Evolutionary conservation across 176 grass and related monocot species (phyloP).

Genomic region (Hsuehochloa calcarea): DNA sequence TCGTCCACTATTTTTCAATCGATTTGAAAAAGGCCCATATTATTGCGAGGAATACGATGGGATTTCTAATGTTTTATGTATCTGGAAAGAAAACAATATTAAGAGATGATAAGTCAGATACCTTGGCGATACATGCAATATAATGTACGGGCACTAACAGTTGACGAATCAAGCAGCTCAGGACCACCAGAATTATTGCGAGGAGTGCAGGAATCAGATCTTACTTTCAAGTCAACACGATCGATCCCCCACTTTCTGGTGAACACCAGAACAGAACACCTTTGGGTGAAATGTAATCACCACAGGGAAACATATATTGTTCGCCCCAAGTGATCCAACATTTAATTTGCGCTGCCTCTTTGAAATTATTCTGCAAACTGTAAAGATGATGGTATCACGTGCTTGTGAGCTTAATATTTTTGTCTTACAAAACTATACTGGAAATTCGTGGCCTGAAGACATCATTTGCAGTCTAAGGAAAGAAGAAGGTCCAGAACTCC

Average conservation of each 20-base stretch:
- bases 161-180: constrained; percentile 15
- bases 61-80: neutral
- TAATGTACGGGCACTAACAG: neutral
- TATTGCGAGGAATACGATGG: neutral
- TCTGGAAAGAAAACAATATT: neutral
- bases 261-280: neutral
- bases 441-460: neutral
- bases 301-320: neutral
- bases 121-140: neutral
- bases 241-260: constrained; percentile 3
- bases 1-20: neutral
- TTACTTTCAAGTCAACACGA: constrained; percentile 23
- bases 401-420: neutral
- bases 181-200: neutral
- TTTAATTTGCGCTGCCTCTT: neutral
- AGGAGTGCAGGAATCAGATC: constrained; percentile 26
- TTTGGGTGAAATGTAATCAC: neutral
- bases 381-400: neutral
- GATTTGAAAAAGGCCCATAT: neutral
- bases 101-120: neutral
- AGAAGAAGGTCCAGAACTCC: neutral
- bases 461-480: neutral
- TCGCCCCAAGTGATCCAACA: neutral
- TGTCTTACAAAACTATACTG: no score
- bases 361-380: neutral